Evolutionary conservation across 208 protist genomes (phyloP).

Genomic region (Leishmania amazonensis): DNA sequence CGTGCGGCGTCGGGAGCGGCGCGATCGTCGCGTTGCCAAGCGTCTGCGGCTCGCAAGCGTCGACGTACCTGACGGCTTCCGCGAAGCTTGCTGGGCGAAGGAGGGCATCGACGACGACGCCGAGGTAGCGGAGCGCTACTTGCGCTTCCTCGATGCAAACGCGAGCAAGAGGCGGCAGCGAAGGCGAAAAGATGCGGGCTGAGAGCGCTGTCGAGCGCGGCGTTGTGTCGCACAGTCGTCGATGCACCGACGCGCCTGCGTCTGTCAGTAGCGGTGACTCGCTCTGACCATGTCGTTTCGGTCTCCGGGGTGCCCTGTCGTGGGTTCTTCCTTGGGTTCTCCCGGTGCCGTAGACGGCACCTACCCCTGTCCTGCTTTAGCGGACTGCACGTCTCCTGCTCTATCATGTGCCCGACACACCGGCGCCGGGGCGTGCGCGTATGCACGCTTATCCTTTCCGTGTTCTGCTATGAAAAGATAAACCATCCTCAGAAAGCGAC

Average conservation of each 20-base stretch:
- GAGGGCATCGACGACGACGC: slow-evolving; percentile 45
- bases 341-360: background rate
- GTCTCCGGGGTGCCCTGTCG: background rate
- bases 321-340: too few relatives aligned
- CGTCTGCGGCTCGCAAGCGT: slow-evolving; percentile 25
- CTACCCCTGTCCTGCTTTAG: background rate
- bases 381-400: background rate
- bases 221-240: background rate
- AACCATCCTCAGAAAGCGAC: background rate
- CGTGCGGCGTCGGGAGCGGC: slow-evolving; percentile 24
- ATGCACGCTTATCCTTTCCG: background rate
- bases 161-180: background rate
- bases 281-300: background rate
- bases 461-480: background rate
- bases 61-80: slow-evolving; percentile 33
- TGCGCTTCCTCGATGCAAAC: slow-evolving; percentile 16
- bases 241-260: background rate
- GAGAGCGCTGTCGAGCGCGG: background rate
- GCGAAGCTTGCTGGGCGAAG: slow-evolving; percentile 32
- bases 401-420: background rate
- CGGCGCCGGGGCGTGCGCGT: background rate
- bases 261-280: background rate
- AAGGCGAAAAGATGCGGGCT: background rate
- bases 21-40: slow-evolving; percentile 18
- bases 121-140: slow-evolving; percentile 30